Percentiles rank a stretch among this genome's conserved stretches.
Conservation (phyloP, 495 filamentous ascomycete species). For the Chaetomium tenue region DNA sequence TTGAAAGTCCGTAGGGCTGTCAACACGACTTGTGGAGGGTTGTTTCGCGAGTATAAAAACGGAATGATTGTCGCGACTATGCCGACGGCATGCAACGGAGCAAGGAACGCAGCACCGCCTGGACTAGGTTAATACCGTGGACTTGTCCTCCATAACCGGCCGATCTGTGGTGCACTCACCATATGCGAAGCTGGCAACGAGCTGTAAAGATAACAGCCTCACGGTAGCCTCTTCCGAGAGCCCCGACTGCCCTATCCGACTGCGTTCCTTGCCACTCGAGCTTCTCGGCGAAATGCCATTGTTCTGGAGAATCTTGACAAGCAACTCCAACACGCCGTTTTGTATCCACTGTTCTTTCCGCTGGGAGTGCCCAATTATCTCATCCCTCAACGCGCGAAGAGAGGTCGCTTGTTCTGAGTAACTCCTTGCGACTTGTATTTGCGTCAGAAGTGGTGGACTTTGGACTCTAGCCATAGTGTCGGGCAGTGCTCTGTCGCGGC, state of each 20-base stretch:
- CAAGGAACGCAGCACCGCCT: conserved; percentile 81
- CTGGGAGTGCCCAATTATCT: conserved; percentile 83
- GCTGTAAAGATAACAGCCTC: conserved; percentile 73
- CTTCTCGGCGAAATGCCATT: conserved; percentile 35
- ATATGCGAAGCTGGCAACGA: conserved; percentile 78
- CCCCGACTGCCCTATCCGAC: conserved; percentile 27
- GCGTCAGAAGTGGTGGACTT: conserved; percentile 53
- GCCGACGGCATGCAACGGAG: conserved; percentile 64
- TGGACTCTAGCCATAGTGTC: conserved; percentile 35
- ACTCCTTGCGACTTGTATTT: conserved; percentile 61
- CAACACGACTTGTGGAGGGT: conserved; percentile 62
- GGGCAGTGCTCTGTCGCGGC: neutral
- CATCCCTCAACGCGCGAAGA: conserved; percentile 77
- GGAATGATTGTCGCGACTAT: conserved; percentile 66
- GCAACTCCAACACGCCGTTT: conserved; percentile 63
- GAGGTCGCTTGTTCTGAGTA: conserved; percentile 60
- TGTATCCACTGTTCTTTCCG: conserved; percentile 75
- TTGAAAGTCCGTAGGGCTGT: conserved; percentile 73
- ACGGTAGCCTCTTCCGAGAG: conserved; percentile 59
- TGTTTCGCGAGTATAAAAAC: conserved; percentile 62
- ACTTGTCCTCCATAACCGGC: neutral
- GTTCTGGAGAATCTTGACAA: conserved; percentile 60
- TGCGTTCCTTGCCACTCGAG: conserved; percentile 40
- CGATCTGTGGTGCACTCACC: conserved; percentile 53
- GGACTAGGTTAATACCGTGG: conserved; percentile 24